Conservation (phyloP, 192 early-diverging fungal genomes). For the Rhizophagus prolifer region DNA sequence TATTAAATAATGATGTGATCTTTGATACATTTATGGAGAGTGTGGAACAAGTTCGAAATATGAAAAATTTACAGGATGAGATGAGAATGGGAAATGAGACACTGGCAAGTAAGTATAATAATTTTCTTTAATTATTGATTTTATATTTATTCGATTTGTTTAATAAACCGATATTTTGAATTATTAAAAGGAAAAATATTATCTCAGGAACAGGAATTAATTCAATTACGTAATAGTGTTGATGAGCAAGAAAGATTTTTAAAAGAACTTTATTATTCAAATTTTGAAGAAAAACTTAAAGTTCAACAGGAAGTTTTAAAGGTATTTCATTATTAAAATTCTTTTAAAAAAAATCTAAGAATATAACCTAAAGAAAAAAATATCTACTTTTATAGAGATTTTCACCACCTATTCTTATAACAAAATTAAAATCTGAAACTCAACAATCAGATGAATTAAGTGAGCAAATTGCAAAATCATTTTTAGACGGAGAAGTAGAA, state of each 20-base stretch:
- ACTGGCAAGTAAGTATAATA: slow-evolving; percentile 35
- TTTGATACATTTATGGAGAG: slow-evolving; percentile 44
- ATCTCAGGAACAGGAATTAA: slow-evolving; percentile 25
- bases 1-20: slow-evolving; percentile 37
- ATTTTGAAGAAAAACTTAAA: slow-evolving; percentile 25
- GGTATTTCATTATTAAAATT: slow-evolving; percentile 3
- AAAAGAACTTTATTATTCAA: neutral
- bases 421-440: slow-evolving; percentile 38
- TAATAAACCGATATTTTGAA: neutral
- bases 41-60: slow-evolving; percentile 38
- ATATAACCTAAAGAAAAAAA: no score
- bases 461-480: slow-evolving; percentile 45
- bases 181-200: slow-evolving; percentile 20
- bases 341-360: neutral
- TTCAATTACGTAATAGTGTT: slow-evolving; percentile 6
- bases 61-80: slow-evolving; percentile 39
- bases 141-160: neutral
- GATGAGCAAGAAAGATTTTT: neutral
- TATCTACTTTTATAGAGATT: slow-evolving; percentile 35
- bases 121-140: no score
- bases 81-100: slow-evolving; percentile 41
- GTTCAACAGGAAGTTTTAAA: slow-evolving; percentile 18
- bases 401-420: slow-evolving; percentile 34
- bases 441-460: slow-evolving; percentile 47
- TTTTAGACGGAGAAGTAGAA: slow-evolving; percentile 43